Conservation (phyloP, 164 flowering plant species). For the Tetracentron sinense region DNA sequence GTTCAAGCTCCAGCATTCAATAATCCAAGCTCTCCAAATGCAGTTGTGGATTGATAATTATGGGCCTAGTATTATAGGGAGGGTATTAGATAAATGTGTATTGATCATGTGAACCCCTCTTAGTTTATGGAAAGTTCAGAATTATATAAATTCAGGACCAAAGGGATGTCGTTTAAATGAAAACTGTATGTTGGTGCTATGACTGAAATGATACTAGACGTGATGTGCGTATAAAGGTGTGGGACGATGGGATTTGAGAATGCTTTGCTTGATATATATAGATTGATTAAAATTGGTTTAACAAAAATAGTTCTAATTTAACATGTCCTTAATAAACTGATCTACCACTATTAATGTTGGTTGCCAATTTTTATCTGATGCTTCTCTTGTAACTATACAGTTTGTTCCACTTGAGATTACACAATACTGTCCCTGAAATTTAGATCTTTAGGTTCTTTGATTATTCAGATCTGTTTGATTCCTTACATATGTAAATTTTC, state of each 20-base stretch:
- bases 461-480: not conserved
- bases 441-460: not conserved
- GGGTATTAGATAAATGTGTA: too few species aligned
- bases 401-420: too few species aligned
- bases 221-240: not conserved
- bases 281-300: not conserved
- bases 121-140: not conserved
- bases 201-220: too few species aligned
- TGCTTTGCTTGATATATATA: not conserved
- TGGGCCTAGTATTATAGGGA: too few species aligned
- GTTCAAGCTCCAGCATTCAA: too few species aligned
- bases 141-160: not conserved
- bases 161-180: not conserved
- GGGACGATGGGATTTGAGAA: not conserved
- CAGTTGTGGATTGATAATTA: too few species aligned
- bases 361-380: not conserved
- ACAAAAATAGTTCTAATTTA: not conserved
- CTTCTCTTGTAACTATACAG: not conserved
- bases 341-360: not conserved
- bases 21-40: too few species aligned
- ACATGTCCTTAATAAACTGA: not conserved
- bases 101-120: not conserved
- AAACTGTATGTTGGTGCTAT: not conserved
- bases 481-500: not conserved
- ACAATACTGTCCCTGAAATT: too few species aligned